These are phyloP conservation scores for Xylariaceae sp. DNA, from an alignment of 2,329 filamentous ascomycete genomes.

Conservation along the genomic window DNA sequence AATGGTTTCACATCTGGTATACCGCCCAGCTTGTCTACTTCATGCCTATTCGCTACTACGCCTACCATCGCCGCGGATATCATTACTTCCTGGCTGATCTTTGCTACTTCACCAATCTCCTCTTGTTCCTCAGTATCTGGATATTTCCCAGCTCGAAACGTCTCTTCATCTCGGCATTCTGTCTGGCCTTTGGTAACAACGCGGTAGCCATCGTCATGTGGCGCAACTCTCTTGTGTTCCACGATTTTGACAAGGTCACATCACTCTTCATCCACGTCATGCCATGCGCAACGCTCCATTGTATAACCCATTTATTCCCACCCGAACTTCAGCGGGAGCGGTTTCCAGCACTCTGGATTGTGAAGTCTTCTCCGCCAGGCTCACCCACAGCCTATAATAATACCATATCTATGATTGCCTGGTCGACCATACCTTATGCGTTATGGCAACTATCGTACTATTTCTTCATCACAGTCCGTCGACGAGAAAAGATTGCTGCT, in stretches of 20 bases:
- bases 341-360: conserved; percentile 82
- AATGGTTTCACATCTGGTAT: conserved; percentile 93
- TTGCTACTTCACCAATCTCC: conserved; percentile 95
- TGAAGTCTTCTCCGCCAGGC: conserved; percentile 65
- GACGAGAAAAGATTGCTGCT: conserved; percentile 92
- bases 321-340: conserved; percentile 59
- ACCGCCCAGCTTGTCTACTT: conserved; percentile 84
- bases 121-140: conserved; percentile 81
- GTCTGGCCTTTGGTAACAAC: conserved; percentile 92
- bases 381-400: conserved; percentile 75
- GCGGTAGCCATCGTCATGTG: conserved; percentile 98
- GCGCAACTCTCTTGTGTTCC: conserved; percentile 97
- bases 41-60: conserved; percentile 92
- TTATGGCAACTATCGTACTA: conserved; percentile 93
- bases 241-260: conserved; percentile 96
- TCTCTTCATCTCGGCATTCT: conserved; percentile 87
- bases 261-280: conserved; percentile 99
- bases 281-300: conserved; percentile 92
- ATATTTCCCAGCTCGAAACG: conserved; percentile 85
- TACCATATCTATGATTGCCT: conserved; percentile 80
- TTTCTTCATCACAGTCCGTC: conserved; percentile 89
- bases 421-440: conserved; percentile 89
- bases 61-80: conserved; percentile 85
- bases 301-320: conserved; percentile 77
- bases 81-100: conserved; percentile 97